These are phyloP conservation scores for Fusarium poae DNA, from an alignment of 2,329 filamentous ascomycete genomes.

Conservation along the genomic window DNA sequence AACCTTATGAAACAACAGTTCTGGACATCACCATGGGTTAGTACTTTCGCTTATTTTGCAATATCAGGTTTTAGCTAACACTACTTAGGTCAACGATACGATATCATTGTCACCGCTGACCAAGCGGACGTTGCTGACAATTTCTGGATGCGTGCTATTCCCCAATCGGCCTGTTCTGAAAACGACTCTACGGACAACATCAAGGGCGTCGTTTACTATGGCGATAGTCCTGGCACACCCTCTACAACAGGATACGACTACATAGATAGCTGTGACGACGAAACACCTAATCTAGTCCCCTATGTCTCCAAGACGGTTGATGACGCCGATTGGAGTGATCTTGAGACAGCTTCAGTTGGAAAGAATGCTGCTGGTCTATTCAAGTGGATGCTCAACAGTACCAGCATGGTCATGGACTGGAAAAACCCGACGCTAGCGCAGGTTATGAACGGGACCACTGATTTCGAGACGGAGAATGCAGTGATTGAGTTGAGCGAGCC, in stretches of 20 bases:
- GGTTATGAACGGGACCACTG: neutral
- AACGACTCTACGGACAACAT: slow-evolving; percentile 59
- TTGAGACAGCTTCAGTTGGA: slow-evolving; percentile 13
- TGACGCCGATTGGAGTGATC: slow-evolving; percentile 39
- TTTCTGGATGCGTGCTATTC: slow-evolving; percentile 65
- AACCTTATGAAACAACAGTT: slow-evolving; percentile 64
- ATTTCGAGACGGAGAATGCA: slow-evolving; percentile 24
- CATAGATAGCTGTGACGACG: slow-evolving; percentile 53
- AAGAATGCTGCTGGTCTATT: slow-evolving; percentile 15
- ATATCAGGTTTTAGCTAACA: fast-evolving
- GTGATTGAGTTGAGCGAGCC: slow-evolving; percentile 49
- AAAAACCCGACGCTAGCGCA: slow-evolving; percentile 12
- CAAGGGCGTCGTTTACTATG: slow-evolving; percentile 63
- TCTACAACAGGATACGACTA: slow-evolving; percentile 26
- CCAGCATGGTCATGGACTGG: slow-evolving; percentile 21
- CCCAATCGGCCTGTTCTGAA: slow-evolving; percentile 57
- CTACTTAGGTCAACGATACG: slow-evolving; percentile 59
- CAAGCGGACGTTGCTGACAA: slow-evolving; percentile 49
- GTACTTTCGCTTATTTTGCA: fast-evolving
- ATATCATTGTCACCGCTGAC: slow-evolving; percentile 61
- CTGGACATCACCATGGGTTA: slow-evolving; percentile 39
- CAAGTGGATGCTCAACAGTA: slow-evolving; percentile 26
- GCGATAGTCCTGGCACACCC: slow-evolving; percentile 36
- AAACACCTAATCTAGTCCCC: slow-evolving; percentile 54
- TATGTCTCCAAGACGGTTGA: slow-evolving; percentile 53